Conservation (phyloP, 2,329 filamentous ascomycete species). For the Penicillium sp. region DNA sequence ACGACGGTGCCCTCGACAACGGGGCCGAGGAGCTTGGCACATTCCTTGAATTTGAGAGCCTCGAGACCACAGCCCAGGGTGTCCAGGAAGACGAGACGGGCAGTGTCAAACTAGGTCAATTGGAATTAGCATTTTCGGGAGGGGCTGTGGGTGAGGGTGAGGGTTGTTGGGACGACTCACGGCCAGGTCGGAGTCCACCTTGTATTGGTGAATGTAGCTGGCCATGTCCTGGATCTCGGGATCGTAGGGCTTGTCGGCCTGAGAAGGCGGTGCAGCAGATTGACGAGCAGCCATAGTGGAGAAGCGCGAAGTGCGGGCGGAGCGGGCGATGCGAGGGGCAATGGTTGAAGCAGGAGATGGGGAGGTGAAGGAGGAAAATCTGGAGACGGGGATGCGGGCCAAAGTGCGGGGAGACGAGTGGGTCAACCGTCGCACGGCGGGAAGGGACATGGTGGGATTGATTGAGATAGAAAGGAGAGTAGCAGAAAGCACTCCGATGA, state of each 20-base stretch:
- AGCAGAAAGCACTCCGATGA: constrained; percentile 13
- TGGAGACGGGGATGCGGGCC: constrained; percentile 50
- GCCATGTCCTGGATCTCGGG: constrained; percentile 95
- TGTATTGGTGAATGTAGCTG: constrained; percentile 88
- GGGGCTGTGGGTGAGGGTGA: not conserved
- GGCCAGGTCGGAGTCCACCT: constrained; percentile 88
- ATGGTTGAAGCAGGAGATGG: constrained; percentile 21
- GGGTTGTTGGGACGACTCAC: constrained; percentile 58
- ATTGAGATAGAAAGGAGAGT: constrained; percentile 42
- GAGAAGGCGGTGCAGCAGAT: constrained; percentile 41
- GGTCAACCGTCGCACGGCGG: constrained; percentile 48
- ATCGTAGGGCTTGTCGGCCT: constrained; percentile 69
- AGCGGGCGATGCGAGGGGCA: constrained; percentile 26
- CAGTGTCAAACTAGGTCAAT: constrained; percentile 76
- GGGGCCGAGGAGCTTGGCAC: constrained; percentile 90
- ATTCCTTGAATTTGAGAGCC: constrained; percentile 93
- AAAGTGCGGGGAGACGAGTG: constrained; percentile 48
- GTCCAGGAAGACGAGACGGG: constrained; percentile 94
- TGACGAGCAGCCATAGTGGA: constrained; percentile 50
- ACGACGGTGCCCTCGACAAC: constrained; percentile 88
- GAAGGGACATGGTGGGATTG: constrained; percentile 44
- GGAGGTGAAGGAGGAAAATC: constrained; percentile 31
- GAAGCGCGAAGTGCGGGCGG: constrained; percentile 38
- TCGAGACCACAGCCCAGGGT: constrained; percentile 96
- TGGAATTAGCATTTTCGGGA: not conserved